These are phyloP conservation scores for Naganishia albida DNA, from an alignment of 1,284 basidiomycete species.

Conservation along the genomic window DNA sequence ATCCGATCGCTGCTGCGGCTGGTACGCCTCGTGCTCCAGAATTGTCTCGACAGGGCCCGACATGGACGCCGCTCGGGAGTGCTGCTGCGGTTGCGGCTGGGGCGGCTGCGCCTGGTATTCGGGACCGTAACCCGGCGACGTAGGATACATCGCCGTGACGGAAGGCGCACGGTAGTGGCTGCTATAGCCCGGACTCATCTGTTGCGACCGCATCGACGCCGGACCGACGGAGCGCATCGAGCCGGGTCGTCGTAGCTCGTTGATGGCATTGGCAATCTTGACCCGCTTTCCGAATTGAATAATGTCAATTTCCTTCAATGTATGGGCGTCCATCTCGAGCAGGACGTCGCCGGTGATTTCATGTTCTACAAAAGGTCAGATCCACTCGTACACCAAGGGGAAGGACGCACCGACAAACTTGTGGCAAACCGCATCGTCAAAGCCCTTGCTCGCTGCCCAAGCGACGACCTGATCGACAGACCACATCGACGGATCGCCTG, in stretches of 20 bases:
- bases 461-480: slow-evolving; percentile 82
- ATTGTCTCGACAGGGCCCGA: slow-evolving; percentile 24
- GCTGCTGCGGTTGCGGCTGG: slow-evolving; percentile 9
- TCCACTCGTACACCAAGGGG: too few species aligned
- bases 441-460: slow-evolving; percentile 82
- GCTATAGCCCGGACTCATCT: slow-evolving; percentile 13
- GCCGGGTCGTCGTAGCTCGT: slow-evolving; percentile 75
- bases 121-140: slow-evolving; percentile 4
- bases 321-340: slow-evolving; percentile 85
- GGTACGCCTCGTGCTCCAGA: slow-evolving; percentile 23
- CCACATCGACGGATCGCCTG: slow-evolving; percentile 70
- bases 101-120: slow-evolving; percentile 4
- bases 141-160: slow-evolving; percentile 8
- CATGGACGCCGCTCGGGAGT: slow-evolving; percentile 15
- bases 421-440: slow-evolving; percentile 75
- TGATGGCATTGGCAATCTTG: slow-evolving; percentile 91
- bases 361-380: slow-evolving; percentile 66
- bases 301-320: slow-evolving; percentile 96
- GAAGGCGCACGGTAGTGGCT: slow-evolving; percentile 21
- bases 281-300: slow-evolving; percentile 90
- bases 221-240: slow-evolving; percentile 28
- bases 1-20: slow-evolving; percentile 14
- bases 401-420: slow-evolving; percentile 76
- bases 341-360: slow-evolving; percentile 97
- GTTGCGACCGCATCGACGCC: slow-evolving; percentile 23